These are phyloP conservation scores for sunflower (Helianthus annuus) DNA, from an alignment of 129 eudicot genomes.

Conservation along the genomic window DNA sequence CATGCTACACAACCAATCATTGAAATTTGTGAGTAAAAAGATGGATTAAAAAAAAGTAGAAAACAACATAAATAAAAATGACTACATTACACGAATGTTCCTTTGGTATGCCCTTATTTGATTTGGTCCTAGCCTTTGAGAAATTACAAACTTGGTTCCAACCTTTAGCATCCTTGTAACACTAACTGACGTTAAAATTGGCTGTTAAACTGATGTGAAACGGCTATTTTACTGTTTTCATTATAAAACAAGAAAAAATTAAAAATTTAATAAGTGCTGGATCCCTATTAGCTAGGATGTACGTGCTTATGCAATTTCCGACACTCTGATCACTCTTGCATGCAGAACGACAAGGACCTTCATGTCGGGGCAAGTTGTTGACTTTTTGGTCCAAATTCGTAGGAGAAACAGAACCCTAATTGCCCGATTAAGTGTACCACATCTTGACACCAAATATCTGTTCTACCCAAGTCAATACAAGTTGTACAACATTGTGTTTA, in stretches of 20 bases:
- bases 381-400: background rate
- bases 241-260: background rate
- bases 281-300: background rate
- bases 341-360: background rate
- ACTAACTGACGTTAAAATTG: background rate
- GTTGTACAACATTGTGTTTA: background rate
- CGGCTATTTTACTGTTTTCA: background rate
- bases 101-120: background rate
- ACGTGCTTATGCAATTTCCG: background rate
- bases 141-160: background rate
- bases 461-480: background rate
- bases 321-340: background rate
- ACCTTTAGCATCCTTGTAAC: background rate
- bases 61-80: slow-evolving; percentile 6
- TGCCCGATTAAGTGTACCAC: background rate
- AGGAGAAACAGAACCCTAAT: background rate
- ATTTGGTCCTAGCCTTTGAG: background rate
- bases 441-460: background rate
- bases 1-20: slow-evolving; percentile 53
- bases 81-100: background rate
- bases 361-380: background rate
- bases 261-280: background rate
- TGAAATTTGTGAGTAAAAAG: background rate
- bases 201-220: background rate
- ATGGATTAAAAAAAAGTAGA: background rate